phyloP scores from a whole-genome alignment of 805 yeast genomes.

The Novakomyces olei region DNA sequence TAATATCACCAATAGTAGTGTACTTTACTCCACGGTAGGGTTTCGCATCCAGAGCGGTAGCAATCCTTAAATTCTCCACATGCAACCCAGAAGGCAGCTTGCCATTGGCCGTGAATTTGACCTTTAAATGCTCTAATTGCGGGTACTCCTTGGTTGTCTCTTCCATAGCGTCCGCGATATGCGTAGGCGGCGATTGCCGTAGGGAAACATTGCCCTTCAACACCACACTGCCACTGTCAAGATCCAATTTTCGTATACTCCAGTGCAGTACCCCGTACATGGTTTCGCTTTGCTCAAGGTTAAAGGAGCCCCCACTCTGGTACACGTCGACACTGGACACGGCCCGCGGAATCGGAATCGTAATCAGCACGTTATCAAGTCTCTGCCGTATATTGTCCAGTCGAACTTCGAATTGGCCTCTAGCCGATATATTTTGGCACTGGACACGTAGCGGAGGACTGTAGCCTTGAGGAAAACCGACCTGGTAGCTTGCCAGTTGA shows the following conservation, averaged over 20 bases:
- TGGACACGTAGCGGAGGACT: neutral
- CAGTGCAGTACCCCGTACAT: neutral
- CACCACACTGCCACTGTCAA: neutral
- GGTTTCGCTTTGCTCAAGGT: neutral
- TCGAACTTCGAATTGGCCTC: neutral
- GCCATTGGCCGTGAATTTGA: neutral
- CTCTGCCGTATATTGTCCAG: neutral
- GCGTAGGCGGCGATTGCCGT: neutral
- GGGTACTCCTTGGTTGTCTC: neutral
- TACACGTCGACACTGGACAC: neutral
- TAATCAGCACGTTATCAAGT: neutral
- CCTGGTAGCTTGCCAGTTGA: constrained; percentile 34
- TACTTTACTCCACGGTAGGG: constrained; percentile 89
- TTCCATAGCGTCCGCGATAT: neutral
- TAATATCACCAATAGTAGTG: constrained; percentile 37
- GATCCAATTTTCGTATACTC: constrained; percentile 1
- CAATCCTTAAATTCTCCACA: constrained; percentile 40
- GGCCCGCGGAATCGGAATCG: neutral
- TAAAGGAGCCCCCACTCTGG: neutral
- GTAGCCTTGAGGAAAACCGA: neutral
- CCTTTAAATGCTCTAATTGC: neutral
- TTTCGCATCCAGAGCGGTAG: constrained; percentile 35
- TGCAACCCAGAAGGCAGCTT: constrained; percentile 26
- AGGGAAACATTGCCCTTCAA: neutral
- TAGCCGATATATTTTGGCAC: neutral